Base-by-base conservation (phyloP, 495 filamentous ascomycete species). In the Neurospora tetrasperma region DNA sequence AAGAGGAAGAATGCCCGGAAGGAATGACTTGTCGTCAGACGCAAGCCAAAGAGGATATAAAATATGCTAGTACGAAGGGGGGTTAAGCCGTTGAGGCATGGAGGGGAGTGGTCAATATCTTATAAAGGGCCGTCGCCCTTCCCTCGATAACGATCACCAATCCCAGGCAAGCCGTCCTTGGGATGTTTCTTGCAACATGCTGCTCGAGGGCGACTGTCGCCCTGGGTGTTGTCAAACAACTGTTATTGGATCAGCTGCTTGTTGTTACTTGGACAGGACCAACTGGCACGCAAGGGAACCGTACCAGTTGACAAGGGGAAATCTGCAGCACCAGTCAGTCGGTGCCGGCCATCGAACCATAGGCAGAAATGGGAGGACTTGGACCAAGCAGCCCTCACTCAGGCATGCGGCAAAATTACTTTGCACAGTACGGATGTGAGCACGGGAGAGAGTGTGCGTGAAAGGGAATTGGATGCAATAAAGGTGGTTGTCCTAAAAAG, bases 1-100 rank as follows among this genome's bases (percentile, higher is more conserved):
- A 80, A 84, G 84, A 86, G 80, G 87, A 85, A 86, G 86, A 88
- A 88, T 88, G 87, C 86, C 69, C 31, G 73, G 70, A 71, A 77
- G 80, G 79, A 82, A 81, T 82, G 79, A 74, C 70, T 71, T 43
- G 54, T 72, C 31, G 73, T 75, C 78, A 75, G 71, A 74, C 75
- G 80, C 75, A 76, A 79, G 80, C 77, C 79, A 79, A 70, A 79
- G 72, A 46, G 73, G 73, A 79, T 80, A 82, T 81, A 79, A 79
- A 72, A 75, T 79, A 78, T 75, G 75, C 74, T 75, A 66, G 54
- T 62, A 18, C 27, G 27, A 62, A 35, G 27, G 54, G 73, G 41
- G 41, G 39, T 27, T 41, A 69, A 23, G 68, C 69, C 48, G 35
- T 44, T 68, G 71, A 70, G 71, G 72, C 54, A 74, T 70, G 73